Conservation (phyloP, 1,284 basidiomycete genomes). For the Cutaneotrichosporon spelunceum region DNA sequence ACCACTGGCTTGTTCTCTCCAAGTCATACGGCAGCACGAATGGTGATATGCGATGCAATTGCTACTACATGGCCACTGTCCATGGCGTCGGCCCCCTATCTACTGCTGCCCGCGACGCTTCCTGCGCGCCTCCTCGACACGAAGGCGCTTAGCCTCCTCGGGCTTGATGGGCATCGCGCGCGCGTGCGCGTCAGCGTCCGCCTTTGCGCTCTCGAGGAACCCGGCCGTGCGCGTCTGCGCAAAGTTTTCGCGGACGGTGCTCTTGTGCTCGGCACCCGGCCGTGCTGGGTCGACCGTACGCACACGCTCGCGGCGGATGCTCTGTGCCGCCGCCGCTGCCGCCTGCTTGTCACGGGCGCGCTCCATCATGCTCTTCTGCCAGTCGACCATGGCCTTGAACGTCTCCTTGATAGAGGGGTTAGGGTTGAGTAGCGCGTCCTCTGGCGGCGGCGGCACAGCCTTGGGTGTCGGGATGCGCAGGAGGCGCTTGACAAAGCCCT, state of each 20-base stretch:
- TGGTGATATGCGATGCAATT: slow-evolving; percentile 5
- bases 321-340: neutral
- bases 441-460: slow-evolving; percentile 30
- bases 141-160: slow-evolving; percentile 11
- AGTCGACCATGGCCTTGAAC: slow-evolving; percentile 6
- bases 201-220: slow-evolving; percentile 2
- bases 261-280: neutral
- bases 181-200: neutral
- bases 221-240: neutral
- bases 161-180: neutral
- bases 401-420: slow-evolving; percentile 23
- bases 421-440: slow-evolving; percentile 17
- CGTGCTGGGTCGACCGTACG: neutral
- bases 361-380: neutral
- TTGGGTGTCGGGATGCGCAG: slow-evolving; percentile 46
- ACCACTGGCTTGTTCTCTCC: neutral
- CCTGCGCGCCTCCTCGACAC: slow-evolving; percentile 17
- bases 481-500: slow-evolving; percentile 36
- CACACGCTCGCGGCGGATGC: neutral
- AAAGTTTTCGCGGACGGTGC: neutral
- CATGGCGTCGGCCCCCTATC: too few species aligned
- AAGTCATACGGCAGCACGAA: neutral
- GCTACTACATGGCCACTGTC: slow-evolving; percentile 1
- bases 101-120: slow-evolving; percentile 13
- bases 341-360: slow-evolving; percentile 5